phyloP scores from a whole-genome alignment of 2,329 filamentous ascomycete species.

The Neonectria magnoliae region DNA sequence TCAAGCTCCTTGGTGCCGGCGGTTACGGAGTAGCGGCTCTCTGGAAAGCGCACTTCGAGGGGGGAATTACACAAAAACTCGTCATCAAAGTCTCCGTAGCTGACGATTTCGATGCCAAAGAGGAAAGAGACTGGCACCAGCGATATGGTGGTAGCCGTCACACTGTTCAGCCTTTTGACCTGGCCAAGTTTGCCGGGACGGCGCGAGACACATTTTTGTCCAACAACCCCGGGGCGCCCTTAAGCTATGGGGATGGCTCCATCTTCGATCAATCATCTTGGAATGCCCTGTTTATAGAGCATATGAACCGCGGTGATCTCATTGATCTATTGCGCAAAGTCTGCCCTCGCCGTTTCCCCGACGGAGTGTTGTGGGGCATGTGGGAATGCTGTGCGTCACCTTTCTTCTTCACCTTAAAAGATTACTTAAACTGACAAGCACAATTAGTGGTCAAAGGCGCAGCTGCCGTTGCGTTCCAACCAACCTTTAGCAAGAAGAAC shows the following conservation, averaged over 20 bases:
- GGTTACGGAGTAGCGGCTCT: constrained; percentile 40
- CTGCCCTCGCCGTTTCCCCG: constrained; percentile 21
- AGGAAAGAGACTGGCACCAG: constrained; percentile 38
- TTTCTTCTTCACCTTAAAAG: no score
- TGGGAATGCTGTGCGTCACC: constrained; percentile 44
- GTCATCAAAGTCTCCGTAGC: constrained; percentile 41
- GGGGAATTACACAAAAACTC: constrained; percentile 30
- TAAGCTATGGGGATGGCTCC: not conserved
- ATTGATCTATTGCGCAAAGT: constrained; percentile 26
- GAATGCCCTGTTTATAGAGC: constrained; percentile 41
- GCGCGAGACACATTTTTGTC: constrained; percentile 18
- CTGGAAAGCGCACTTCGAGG: constrained; percentile 38
- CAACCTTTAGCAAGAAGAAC: not conserved
- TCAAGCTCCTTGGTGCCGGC: constrained; percentile 42
- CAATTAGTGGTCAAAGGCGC: constrained; percentile 41
- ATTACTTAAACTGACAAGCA: not conserved
- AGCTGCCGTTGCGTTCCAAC: constrained; percentile 42
- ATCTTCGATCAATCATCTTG: constrained; percentile 3
- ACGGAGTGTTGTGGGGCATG: constrained; percentile 42
- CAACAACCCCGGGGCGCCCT: not conserved
- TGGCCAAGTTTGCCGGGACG: constrained; percentile 24
- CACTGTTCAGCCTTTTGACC: constrained; percentile 41
- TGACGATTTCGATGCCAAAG: constrained; percentile 7
- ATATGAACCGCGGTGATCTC: constrained; percentile 38
- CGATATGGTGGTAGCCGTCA: constrained; percentile 43